Evolutionary conservation across 139 green algal genomes (phyloP), one percentile per base, ranked within the genome.

Genomic region (Trebouxia sp.): DNA sequence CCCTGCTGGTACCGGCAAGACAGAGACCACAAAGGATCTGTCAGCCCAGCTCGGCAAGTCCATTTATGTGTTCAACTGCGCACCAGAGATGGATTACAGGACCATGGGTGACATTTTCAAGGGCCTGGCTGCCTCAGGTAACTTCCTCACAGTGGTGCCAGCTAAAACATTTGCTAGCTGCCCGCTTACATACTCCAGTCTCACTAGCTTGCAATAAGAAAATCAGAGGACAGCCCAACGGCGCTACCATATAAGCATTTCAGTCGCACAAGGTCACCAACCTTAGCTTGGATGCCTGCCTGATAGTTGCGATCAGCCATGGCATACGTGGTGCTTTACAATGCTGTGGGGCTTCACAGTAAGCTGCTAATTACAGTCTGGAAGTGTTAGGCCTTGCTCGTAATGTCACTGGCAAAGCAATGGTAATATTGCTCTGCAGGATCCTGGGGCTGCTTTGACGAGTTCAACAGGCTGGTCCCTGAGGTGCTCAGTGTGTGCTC

Each of bases 11-110:
- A 97, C 94, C 9, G 94, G 94, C 75, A 98, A 98, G 90, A 98
- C 94, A 15, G 94, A 98, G 87, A 93, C 92, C 6, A 92, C 89
- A 51, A 98, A 98, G 87, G 94, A 98, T 78, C 86, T 98, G 43
- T 92, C 92, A 1, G 89, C 93, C 38, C 86, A 89, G 24, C 85
- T 98, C 50, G 94, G 92, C n/a, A 85, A 94, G 47, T 91, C 92
- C 82, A 95, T 92, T 82, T 98, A 97, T 83, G 94, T 98, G 14
- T 97, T 97, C 90, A 98, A 98, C 86, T 98, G 94, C 90, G 93
- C 86, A 30, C 92, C 97, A 81, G 93, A 97, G 90, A 96, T 98
- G 92, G 94, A 98, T 80, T 97, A 96, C 92, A 93, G 92, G 78
- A 84, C 82, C 14, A 92, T 94, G 88, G 89, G 88, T 30, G 81